phyloP scores from a whole-genome alignment of 2,329 filamentous ascomycete species.

The Xylariales sp. region DNA sequence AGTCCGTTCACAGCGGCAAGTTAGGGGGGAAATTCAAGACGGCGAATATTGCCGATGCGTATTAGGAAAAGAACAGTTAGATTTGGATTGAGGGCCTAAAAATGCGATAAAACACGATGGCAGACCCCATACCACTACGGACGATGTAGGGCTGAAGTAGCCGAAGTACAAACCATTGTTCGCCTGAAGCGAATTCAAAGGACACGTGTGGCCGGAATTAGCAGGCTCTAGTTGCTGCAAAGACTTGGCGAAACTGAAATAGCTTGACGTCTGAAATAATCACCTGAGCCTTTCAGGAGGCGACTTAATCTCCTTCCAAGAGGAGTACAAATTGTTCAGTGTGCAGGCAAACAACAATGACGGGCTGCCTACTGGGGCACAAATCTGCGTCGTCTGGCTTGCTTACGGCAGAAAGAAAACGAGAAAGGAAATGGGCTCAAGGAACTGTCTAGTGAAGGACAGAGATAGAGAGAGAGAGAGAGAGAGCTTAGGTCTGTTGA shows the following conservation, averaged over 20 bases:
- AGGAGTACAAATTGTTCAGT: neutral
- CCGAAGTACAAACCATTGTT: constrained; percentile 39
- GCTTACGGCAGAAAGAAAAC: neutral
- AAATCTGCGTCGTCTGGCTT: constrained; percentile 1
- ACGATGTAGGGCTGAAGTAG: constrained; percentile 27
- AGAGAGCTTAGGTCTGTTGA: constrained; percentile 1
- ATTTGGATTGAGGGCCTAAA: constrained; percentile 7
- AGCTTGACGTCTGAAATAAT: neutral
- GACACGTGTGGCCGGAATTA: constrained; percentile 33
- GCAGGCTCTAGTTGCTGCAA: constrained; percentile 18
- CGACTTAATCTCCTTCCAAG: neutral
- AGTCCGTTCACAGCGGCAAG: constrained; percentile 10
- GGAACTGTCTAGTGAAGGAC: neutral
- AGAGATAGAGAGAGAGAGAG: too few relatives aligned
- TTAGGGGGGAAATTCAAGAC: constrained; percentile 15
- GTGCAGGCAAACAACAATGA: constrained; percentile 1
- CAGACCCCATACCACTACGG: constrained; percentile 26
- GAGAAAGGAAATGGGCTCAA: neutral
- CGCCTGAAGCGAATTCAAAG: constrained; percentile 30
- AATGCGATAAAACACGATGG: constrained; percentile 10
- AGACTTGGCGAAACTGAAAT: constrained; percentile 11
- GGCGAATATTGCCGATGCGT: constrained; percentile 6
- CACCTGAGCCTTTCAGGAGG: constrained; percentile 5
- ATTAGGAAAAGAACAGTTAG: constrained; percentile 9
- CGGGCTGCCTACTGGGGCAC: neutral